Evolutionary conservation across 345 rosid species (phyloP).

Genomic region (Syzygium jambos): DNA sequence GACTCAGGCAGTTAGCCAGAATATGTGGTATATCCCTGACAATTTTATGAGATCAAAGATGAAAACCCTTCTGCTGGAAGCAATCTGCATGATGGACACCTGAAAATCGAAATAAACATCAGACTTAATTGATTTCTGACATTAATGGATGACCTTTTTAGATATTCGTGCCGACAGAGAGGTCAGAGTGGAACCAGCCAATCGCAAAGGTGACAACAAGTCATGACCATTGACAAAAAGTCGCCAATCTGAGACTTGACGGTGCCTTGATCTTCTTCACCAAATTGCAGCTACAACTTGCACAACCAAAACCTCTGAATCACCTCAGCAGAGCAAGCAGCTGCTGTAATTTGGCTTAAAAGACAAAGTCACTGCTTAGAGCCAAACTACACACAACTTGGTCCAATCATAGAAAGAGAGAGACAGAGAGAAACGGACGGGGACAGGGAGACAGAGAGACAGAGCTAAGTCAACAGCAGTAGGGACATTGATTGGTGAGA

Average conservation of each 20-base stretch:
- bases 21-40: conserved; percentile 48
- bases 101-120: conserved; percentile 23
- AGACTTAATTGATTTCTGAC: neutral
- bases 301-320: neutral
- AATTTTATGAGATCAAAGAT: conserved; percentile 85
- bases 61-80: conserved; percentile 62
- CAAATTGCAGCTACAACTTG: neutral
- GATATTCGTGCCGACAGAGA: neutral
- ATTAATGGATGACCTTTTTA: neutral
- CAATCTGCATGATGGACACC: conserved; percentile 97
- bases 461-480: neutral
- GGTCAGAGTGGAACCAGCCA: neutral
- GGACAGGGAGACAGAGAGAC: neutral
- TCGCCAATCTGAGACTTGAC: neutral
- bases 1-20: conserved; percentile 60
- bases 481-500: neutral
- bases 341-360: neutral
- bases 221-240: neutral
- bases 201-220: neutral
- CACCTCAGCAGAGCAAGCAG: neutral
- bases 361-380: neutral
- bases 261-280: neutral
- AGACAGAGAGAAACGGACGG: too few relatives aligned
- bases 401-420: neutral
- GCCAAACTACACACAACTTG: neutral